Evolutionary conservation across 257 asterid genomes (phyloP).

Genomic region (Phtheirospermum japonicum): DNA sequence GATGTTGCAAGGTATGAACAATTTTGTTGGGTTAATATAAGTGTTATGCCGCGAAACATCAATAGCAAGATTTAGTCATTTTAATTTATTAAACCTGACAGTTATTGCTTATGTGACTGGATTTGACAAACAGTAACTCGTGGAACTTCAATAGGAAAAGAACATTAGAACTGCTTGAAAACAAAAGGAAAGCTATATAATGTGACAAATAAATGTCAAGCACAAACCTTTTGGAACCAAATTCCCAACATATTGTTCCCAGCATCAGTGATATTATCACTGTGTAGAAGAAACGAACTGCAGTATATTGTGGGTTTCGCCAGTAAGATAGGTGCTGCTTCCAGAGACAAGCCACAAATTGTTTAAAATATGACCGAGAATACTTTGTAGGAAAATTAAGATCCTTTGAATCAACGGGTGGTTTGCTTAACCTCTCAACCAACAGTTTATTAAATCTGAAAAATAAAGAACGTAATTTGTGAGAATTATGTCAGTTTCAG

Average conservation of each 20-base stretch:
- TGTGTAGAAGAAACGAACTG: constrained; percentile 92
- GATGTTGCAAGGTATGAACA: not conserved
- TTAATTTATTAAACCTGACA: constrained; percentile 4
- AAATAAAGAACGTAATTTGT: constrained; percentile 19
- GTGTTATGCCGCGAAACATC: constrained; percentile 1
- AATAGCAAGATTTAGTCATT: not conserved
- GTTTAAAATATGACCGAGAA: constrained; percentile 55
- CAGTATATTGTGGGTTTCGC: constrained; percentile 98
- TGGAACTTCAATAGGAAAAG: constrained; percentile 7
- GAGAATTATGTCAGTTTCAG: constrained; percentile 11
- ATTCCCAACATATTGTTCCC: constrained; percentile 88
- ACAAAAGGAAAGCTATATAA: not conserved
- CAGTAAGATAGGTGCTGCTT: constrained; percentile 93
- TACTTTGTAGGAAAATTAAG: constrained; percentile 73
- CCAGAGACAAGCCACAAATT: constrained; percentile 85
- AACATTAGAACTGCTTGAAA: constrained; percentile 1
- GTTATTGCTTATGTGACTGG: not conserved
- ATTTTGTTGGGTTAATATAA: not conserved
- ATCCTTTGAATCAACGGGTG: constrained; percentile 65
- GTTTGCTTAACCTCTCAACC: constrained; percentile 82
- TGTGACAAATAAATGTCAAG: no score
- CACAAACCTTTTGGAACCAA: constrained; percentile 82
- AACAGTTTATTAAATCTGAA: constrained; percentile 62
- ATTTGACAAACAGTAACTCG: not conserved
- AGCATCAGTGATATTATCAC: constrained; percentile 84